Base-by-base conservation (phyloP, 768 basidiomycete genomes). In the Suillus variegatus region DNA sequence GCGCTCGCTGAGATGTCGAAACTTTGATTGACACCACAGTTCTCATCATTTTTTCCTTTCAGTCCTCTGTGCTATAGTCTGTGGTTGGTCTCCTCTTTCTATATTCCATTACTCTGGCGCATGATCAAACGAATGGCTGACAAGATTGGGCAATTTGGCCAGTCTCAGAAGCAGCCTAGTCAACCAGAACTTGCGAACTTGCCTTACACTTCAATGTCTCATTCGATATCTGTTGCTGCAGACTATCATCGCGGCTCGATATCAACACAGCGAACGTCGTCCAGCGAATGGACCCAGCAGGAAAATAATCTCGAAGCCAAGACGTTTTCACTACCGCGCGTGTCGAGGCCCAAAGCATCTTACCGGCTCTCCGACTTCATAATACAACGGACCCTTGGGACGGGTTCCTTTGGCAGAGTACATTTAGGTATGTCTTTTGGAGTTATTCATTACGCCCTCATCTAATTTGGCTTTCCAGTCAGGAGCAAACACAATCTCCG, bases 341-440 rank as follows among this genome's bases (percentile, higher is more conserved):
- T 80, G 55, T 70, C 81, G 51, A 78, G 88, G 64, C 83, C 84
- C 16, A 88, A 86, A 69, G 91, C 88, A 32, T 83, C 82, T 20
- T 94, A 94, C 76, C 84, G 86, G 36, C 83, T 95, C 25, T 70
- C 81, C 51, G 93, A 95, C 74, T 95, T 94, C 68, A 85, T 88
- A 68, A 89, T 95, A 67, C 88, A 92, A 70, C 82, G 93, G 35
- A 95, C 92, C 16, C 76, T 95, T 60, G 97, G 97, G 0, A 98
- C 95, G 1, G 97, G 97, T 1, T 97, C 95, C 73, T 99, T 99
- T 76, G 97, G 97, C 2, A 86, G 95, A n/a, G 97, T 99, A 0
- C 93, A 94, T 77, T 81, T 95, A 47, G 93, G 93, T 93, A 73
- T 61, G 79, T 71, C 36, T 12, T 40, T 35, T 38, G 1, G 25